These are phyloP conservation scores for Aspergillus awamori DNA, from an alignment of 2,329 filamentous ascomycete species.

Conservation along the genomic window DNA sequence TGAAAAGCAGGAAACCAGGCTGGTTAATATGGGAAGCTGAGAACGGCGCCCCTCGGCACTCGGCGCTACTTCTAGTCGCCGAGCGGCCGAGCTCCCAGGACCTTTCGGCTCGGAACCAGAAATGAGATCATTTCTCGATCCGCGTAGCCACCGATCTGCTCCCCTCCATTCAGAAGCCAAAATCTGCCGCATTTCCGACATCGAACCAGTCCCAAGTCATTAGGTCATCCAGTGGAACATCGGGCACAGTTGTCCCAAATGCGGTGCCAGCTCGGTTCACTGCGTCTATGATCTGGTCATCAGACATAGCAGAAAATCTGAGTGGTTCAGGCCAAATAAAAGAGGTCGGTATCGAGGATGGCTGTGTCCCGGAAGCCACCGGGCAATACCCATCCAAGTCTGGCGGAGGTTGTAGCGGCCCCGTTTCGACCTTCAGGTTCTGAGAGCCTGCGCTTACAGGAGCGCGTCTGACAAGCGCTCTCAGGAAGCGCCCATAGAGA, in stretches of 20 bases:
- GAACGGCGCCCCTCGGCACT: slow-evolving; percentile 18
- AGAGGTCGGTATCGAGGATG: slow-evolving; percentile 30
- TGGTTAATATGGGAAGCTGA: slow-evolving; percentile 19
- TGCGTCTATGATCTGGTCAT: slow-evolving; percentile 68
- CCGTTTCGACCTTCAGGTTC: slow-evolving; percentile 10
- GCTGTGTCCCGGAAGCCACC: slow-evolving; percentile 27
- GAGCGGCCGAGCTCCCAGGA: slow-evolving; percentile 20
- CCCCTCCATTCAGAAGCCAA: slow-evolving; percentile 26
- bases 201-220: slow-evolving; percentile 62
- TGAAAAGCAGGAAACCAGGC: slow-evolving; percentile 1
- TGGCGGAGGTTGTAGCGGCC: slow-evolving; percentile 18
- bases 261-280: slow-evolving; percentile 65
- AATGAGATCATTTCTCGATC: background rate
- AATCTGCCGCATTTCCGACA: slow-evolving; percentile 37
- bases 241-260: slow-evolving; percentile 59
- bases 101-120: background rate
- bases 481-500: slow-evolving; percentile 60
- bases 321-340: slow-evolving; percentile 55
- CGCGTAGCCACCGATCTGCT: background rate
- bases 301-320: slow-evolving; percentile 70
- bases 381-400: slow-evolving; percentile 23
- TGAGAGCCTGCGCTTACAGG: slow-evolving; percentile 26
- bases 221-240: slow-evolving; percentile 63
- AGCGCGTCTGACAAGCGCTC: slow-evolving; percentile 50
- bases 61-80: slow-evolving; percentile 36